These are phyloP conservation scores for Pseudogymnoascus sp. DNA, from an alignment of 2,329 filamentous ascomycete genomes.

Conservation along the genomic window DNA sequence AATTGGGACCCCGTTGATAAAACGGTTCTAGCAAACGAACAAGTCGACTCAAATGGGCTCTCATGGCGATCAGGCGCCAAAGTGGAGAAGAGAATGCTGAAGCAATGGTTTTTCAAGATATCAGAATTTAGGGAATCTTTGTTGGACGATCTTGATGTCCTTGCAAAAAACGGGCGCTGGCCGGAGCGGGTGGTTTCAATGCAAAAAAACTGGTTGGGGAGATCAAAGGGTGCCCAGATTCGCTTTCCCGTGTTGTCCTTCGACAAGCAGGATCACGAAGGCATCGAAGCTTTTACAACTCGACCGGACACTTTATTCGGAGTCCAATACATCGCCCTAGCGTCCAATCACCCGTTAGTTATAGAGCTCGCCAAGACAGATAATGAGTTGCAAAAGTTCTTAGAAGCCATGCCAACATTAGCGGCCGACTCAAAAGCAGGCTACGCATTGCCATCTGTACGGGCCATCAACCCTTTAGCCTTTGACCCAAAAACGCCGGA, in stretches of 20 bases:
- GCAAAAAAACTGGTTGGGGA: constrained; percentile 85
- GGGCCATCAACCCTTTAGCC: constrained; percentile 59
- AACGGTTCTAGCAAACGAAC: constrained; percentile 86
- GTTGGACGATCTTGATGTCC: constrained; percentile 60
- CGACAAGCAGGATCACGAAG: constrained; percentile 34
- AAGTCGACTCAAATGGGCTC: constrained; percentile 77
- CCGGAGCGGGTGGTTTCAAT: constrained; percentile 75
- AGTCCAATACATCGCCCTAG: constrained; percentile 76
- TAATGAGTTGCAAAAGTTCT: constrained; percentile 56
- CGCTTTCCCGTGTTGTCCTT: constrained; percentile 56
- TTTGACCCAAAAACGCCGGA: constrained; percentile 45
- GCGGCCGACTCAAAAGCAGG: constrained; percentile 56
- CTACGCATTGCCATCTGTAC: constrained; percentile 56
- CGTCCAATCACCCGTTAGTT: constrained; percentile 65
- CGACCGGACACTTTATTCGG: constrained; percentile 81
- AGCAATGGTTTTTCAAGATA: constrained; percentile 87
- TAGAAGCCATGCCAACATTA: constrained; percentile 53
- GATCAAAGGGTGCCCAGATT: constrained; percentile 65
- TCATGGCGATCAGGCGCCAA: constrained; percentile 85
- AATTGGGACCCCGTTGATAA: constrained; percentile 88
- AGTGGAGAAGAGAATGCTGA: constrained; percentile 70
- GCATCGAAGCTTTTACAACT: constrained; percentile 73
- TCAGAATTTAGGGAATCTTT: constrained; percentile 69
- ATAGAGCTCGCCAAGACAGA: constrained; percentile 52
- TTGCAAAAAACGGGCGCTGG: constrained; percentile 62